Percentiles rank a stretch among this genome's conserved stretches.
Conservation (phyloP, 164 flowering plant species). For the Kalanchoe fedtschenkoi region DNA sequence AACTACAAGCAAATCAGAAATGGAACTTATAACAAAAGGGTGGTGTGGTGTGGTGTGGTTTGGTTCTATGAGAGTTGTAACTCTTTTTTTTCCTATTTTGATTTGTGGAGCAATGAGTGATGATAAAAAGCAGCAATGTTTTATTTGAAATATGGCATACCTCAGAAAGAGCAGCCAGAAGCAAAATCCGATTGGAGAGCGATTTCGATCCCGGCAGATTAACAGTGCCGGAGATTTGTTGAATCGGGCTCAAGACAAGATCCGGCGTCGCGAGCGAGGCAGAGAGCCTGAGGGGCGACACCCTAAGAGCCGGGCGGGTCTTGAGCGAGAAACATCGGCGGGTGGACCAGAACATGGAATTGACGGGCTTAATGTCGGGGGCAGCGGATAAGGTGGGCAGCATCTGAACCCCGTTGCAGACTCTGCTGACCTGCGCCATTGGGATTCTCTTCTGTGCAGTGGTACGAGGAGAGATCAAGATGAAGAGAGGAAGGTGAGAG, state of each 20-base stretch:
- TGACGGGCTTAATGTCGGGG: slow-evolving; percentile 11
- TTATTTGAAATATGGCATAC: too few species aligned
- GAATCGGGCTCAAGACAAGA: slow-evolving; percentile 83
- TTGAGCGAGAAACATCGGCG: slow-evolving; percentile 18
- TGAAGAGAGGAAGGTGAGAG: too few species aligned
- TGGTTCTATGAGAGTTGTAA: too few species aligned
- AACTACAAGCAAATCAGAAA: too few species aligned
- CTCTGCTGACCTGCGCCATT: slow-evolving; percentile 31
- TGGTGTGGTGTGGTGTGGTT: too few species aligned
- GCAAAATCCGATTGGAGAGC: slow-evolving; percentile 88
- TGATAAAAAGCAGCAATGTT: not conserved
- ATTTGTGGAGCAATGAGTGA: not conserved
- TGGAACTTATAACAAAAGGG: too few species aligned
- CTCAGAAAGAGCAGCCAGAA: slow-evolving; percentile 92
- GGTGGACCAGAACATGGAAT: slow-evolving; percentile 15
- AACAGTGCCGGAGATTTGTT: slow-evolving; percentile 71
- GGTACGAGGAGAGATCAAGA: not conserved
- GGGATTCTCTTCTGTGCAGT: too few species aligned
- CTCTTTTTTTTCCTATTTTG: not conserved
- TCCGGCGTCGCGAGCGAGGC: slow-evolving; percentile 69
- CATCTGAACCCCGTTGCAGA: slow-evolving; percentile 12
- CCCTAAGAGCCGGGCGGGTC: slow-evolving; percentile 1
- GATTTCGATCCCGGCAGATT: slow-evolving; percentile 97
- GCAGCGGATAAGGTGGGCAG: slow-evolving; percentile 11
- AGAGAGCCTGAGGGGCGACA: slow-evolving; percentile 24